Percentiles rank a stretch among this genome's conserved stretches.
These are phyloP conservation scores for Talaromyces nanjingensis DNA, from an alignment of 495 filamentous ascomycete genomes.

Conservation along the genomic window DNA sequence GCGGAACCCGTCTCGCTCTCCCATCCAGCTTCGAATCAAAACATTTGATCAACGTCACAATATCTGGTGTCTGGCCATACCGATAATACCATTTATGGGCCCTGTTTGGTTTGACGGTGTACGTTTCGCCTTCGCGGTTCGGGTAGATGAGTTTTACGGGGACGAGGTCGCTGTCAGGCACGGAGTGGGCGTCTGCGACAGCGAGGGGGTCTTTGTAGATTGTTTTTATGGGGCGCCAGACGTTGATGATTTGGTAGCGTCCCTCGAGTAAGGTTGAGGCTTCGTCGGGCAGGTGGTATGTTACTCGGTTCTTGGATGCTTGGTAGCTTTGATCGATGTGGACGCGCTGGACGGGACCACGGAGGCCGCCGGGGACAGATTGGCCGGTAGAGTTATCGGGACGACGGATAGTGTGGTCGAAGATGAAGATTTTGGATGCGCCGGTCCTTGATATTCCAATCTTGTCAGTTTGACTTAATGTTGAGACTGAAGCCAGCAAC, in stretches of 20 bases:
- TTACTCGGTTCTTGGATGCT: constrained; percentile 49
- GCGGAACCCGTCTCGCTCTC: constrained; percentile 47
- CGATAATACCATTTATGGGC: constrained; percentile 48
- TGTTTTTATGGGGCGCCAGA: constrained; percentile 66
- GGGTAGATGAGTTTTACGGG: constrained; percentile 43
- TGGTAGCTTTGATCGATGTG: constrained; percentile 68
- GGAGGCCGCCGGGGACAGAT: constrained; percentile 21
- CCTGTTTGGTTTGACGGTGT: constrained; percentile 29
- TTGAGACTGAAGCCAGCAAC: constrained; percentile 7
- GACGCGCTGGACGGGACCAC: constrained; percentile 59
- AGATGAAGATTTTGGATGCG: constrained; percentile 56
- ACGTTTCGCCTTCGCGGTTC: constrained; percentile 41
- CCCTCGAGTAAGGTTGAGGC: constrained; percentile 53
- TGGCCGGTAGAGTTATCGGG: constrained; percentile 19
- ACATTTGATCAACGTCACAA: constrained; percentile 65
- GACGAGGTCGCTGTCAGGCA: constrained; percentile 40
- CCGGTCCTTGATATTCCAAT: constrained; percentile 33
- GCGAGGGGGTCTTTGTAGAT: constrained; percentile 57
- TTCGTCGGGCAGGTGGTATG: constrained; percentile 56
- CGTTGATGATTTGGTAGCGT: constrained; percentile 71
- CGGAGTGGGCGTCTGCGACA: constrained; percentile 47
- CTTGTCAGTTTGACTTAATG: background rate
- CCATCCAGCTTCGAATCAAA: constrained; percentile 59
- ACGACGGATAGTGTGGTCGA: constrained; percentile 73
- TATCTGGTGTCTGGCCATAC: constrained; percentile 44